A percentile compares a stretch with the other conserved stretches of the same genome.
These are phyloP conservation scores for Pleurotus pulmonarius DNA, from an alignment of 768 basidiomycete genomes.

Conservation along the genomic window DNA sequence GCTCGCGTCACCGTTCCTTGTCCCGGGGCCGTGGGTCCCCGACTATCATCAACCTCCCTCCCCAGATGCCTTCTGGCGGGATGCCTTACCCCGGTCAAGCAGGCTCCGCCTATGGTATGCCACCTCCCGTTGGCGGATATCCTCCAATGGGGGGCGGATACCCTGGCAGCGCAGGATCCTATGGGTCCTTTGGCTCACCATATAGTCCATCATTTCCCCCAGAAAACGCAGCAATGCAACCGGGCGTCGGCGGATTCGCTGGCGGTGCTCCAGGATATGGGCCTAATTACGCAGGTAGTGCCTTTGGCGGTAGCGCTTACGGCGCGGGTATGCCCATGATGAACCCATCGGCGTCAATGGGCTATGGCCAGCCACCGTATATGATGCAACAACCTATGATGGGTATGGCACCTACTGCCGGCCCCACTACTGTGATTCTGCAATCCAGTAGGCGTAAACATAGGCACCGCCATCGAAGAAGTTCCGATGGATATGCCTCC, in stretches of 20 bases:
- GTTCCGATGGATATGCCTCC: slow-evolving; percentile 6
- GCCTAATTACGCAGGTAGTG: slow-evolving; percentile 1
- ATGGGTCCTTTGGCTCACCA: background rate
- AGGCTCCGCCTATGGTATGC: slow-evolving; percentile 10
- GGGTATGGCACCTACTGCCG: background rate
- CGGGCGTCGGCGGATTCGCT: slow-evolving; percentile 7
- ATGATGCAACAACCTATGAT: slow-evolving; percentile 6
- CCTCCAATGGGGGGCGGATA: background rate
- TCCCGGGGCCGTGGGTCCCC: slow-evolving; percentile 17
- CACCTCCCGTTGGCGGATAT: slow-evolving; percentile 5
- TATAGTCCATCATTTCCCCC: background rate
- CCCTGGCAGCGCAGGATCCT: background rate
- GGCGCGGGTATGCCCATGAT: slow-evolving; percentile 8
- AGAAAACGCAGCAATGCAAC: background rate
- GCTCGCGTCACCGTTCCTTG: slow-evolving; percentile 31
- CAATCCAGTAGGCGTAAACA: slow-evolving; percentile 6
- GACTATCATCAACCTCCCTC: slow-evolving; percentile 9
- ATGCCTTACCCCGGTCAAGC: slow-evolving; percentile 19
- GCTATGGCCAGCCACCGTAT: slow-evolving; percentile 4
- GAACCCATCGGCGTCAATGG: background rate
- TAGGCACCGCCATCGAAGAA: slow-evolving; percentile 5
- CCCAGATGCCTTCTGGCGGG: slow-evolving; percentile 14
- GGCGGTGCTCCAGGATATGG: background rate
- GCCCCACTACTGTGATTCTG: slow-evolving; percentile 2
- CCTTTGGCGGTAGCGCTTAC: slow-evolving; percentile 4